Percentiles rank a stretch among this genome's conserved stretches.
Evolutionary conservation across 768 basidiomycete genomes (phyloP).

Genomic region (Auricularia sp.): DNA sequence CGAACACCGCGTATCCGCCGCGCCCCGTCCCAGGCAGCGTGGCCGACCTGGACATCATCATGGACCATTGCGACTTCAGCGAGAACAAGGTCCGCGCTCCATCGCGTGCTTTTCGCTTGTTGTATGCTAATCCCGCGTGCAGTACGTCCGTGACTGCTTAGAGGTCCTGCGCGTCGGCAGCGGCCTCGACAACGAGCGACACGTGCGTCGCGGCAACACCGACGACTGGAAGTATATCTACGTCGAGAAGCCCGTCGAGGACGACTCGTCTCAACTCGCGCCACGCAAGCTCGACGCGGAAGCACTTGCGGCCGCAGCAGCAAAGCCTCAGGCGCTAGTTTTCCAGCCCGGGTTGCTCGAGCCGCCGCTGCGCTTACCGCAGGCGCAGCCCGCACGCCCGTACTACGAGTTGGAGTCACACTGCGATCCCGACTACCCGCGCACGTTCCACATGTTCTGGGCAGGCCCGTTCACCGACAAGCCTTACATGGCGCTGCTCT

Average conservation of each 20-base stretch:
- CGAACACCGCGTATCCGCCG: constrained; percentile 71
- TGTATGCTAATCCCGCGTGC: constrained; percentile 7
- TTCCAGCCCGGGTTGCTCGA: constrained; percentile 24
- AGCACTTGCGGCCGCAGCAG: neutral
- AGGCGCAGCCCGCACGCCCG: constrained; percentile 38
- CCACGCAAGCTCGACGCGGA: constrained; percentile 15
- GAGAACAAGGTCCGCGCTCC: constrained; percentile 48
- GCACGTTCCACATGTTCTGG: constrained; percentile 99
- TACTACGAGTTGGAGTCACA: constrained; percentile 47
- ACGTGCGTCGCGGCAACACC: constrained; percentile 61
- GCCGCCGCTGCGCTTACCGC: constrained; percentile 33
- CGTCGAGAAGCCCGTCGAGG: constrained; percentile 44
- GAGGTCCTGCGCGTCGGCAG: constrained; percentile 88
- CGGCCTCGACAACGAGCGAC: constrained; percentile 73
- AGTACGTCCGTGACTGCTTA: constrained; percentile 97
- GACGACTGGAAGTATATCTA: constrained; percentile 87
- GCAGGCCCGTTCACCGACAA: constrained; percentile 98
- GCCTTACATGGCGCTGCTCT: constrained; percentile 88
- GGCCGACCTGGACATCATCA: constrained; percentile 80
- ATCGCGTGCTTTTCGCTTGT: neutral
- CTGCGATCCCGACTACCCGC: constrained; percentile 79
- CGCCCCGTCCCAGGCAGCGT: constrained; percentile 77
- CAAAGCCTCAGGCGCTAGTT: constrained; percentile 26
- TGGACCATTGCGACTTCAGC: constrained; percentile 90
- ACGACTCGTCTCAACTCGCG: constrained; percentile 25